A percentile compares a stretch with the other conserved stretches of the same genome.
Conservation (phyloP, 2,329 filamentous ascomycete species). For the Penicillium sp. region DNA sequence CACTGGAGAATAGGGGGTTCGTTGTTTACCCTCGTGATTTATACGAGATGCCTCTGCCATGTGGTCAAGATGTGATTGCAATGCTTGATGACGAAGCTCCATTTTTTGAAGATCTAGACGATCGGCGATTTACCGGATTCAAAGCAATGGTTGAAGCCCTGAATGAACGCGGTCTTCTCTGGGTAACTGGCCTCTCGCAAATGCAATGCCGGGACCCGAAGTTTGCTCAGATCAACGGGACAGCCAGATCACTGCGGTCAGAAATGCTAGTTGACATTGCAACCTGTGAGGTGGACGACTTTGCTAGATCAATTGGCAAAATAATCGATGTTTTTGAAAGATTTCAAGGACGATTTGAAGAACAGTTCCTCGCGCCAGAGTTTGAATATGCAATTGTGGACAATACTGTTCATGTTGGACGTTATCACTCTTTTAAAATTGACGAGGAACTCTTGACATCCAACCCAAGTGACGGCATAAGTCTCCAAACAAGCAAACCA, state of each 20-base stretch:
- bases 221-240: slow-evolving; percentile 32
- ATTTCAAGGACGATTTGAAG: slow-evolving; percentile 10
- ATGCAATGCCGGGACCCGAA: slow-evolving; percentile 32
- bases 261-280: slow-evolving; percentile 34
- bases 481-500: slow-evolving; percentile 20
- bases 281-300: slow-evolving; percentile 25
- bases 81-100: slow-evolving; percentile 15
- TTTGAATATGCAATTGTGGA: slow-evolving; percentile 23
- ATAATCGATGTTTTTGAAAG: slow-evolving; percentile 19
- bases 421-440: slow-evolving; percentile 11
- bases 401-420: slow-evolving; percentile 16
- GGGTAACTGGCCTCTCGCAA: slow-evolving; percentile 32
- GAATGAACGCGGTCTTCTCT: slow-evolving; percentile 26
- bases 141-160: slow-evolving; percentile 4
- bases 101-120: slow-evolving; percentile 17
- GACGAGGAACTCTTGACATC: neutral
- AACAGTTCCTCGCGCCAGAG: slow-evolving; percentile 15
- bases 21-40: slow-evolving; percentile 1
- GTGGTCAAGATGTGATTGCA: slow-evolving; percentile 15
- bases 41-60: slow-evolving; percentile 1
- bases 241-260: slow-evolving; percentile 31
- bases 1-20: slow-evolving; percentile 7
- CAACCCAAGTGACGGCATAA: neutral
- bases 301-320: slow-evolving; percentile 1
- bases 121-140: slow-evolving; percentile 4